These are phyloP conservation scores for Penicillium subrubescens DNA, from an alignment of 495 filamentous ascomycete genomes.

Conservation along the genomic window DNA sequence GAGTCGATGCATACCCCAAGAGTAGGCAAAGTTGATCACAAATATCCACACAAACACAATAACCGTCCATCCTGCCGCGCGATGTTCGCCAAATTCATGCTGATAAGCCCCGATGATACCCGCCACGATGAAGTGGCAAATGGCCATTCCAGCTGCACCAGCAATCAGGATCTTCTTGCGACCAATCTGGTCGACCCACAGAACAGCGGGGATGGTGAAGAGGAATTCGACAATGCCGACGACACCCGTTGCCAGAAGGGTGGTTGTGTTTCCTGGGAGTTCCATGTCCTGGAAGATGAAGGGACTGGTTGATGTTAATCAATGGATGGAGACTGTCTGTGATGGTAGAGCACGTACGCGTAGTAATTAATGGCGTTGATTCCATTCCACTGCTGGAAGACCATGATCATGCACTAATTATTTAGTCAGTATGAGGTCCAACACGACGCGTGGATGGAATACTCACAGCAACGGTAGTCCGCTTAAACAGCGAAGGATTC, in stretches of 20 bases:
- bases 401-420: slow-evolving; percentile 35
- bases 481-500: slow-evolving; percentile 7
- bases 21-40: not conserved
- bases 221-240: not conserved
- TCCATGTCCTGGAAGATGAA: not conserved
- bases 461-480: not conserved
- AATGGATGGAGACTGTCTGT: not conserved
- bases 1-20: not conserved
- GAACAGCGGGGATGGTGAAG: not conserved
- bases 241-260: not conserved
- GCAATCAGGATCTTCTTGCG: not conserved
- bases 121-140: not conserved
- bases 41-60: not conserved
- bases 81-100: not conserved
- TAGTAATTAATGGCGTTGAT: slow-evolving; percentile 47
- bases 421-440: slow-evolving; percentile 8
- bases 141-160: not conserved
- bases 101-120: not conserved
- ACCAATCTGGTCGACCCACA: not conserved
- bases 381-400: slow-evolving; percentile 67
- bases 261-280: not conserved
- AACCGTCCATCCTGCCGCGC: not conserved
- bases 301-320: not conserved
- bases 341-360: slow-evolving; percentile 14
- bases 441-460: not conserved